Base-by-base conservation (phyloP, 495 filamentous ascomycete species). In the Annulohypoxylon nitens region DNA sequence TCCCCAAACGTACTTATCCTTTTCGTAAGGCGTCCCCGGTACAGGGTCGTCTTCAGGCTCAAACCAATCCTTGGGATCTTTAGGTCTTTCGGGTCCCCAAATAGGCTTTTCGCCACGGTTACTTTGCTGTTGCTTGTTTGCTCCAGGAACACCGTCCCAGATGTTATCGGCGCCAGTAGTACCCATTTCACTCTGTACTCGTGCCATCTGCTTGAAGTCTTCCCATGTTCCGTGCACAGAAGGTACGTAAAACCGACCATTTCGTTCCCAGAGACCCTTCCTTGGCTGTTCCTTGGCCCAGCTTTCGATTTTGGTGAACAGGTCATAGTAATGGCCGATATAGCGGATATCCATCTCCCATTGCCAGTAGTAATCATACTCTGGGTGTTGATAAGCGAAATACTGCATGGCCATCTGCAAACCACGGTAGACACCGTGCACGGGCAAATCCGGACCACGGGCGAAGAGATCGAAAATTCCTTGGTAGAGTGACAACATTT, bases 311-410 rank as follows among this genome's bases (percentile, higher is more conserved):
- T 90, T 90, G 73, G 90, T 86, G 76, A 98, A 92, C 25, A 98
- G 84, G 72, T 97, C 91, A 79, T 97, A 96, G 86, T 91, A 97
- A 80, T 99, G 95, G n/a, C 96, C 97, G 0, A 92, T 97, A 79
- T 97, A 97, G 3, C 96, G 91, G 39, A 93, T 90, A 76, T 99
- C 96, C 91, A 98, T 97, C 81, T 99, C 96, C 94, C 95, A 98
- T 76, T 99, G 94, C 96, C 96, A 99, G 81, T 95, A 92, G 81
- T 90, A 93, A 65, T 98, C 97, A 77, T 96, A 99, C 77, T 98
- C 95, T 0, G 93, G 92, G 78, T 99, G 96, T 45, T 89, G 87
- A 71, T 93, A 89, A 14, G 95, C 91, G 76, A 97, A 99, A 79
- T 92, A 91, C 76, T 98, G 96, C 83, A 98, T 89, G 9, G 95